Evolutionary conservation across 192 early-diverging fungal species (phyloP), one percentile per base, ranked within the genome.

Genomic region (Umbelopsis ramanniana): DNA sequence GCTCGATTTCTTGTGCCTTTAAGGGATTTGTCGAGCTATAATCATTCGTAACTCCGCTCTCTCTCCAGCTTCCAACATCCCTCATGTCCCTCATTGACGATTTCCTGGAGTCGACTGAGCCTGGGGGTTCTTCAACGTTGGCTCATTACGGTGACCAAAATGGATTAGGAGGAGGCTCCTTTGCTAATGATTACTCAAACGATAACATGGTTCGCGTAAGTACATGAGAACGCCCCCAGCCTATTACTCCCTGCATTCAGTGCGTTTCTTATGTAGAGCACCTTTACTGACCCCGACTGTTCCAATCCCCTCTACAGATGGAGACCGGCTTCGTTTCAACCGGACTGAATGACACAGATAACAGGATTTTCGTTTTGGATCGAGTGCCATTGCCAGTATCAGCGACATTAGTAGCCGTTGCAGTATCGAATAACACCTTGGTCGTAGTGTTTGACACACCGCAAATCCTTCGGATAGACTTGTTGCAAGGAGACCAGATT

Each of bases 301-400:
- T 45, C 57, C 33, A 29, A 17, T n/a, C 0, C 29, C 14, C 23
- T 52, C 15, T 77, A 15, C 76, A 85, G 84, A 79, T 88, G 38
- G 84, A 85, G 70, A 85, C 81, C 23, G 85, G 87, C 17, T 88
- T 85, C 70, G 84, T 88, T n/a, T 84, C 80, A 37, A 77, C 84
- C 35, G 85, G 85, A 12, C 76, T 86, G 52, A 72, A 72, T 0
- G 82, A 88, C 7, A 74, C 84, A 40, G 85, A 86, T 37, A 72
- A 74, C 10, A 79, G 77, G 40, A 89, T 93, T 68, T 98, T 98
- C 72, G 85, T 88, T 8, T 85, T 98, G 23, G 95, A 95, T 79
- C 86, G 86, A 29, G 96, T 98, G 57, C 93, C 97, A 74, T 97
- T 97, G 70, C 88, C 90, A 52, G 91, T 96, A 70, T 92, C 95